Evolutionary conservation across 2,329 filamentous ascomycete genomes (phyloP).

Genomic region (Pseudonectria buxi): DNA sequence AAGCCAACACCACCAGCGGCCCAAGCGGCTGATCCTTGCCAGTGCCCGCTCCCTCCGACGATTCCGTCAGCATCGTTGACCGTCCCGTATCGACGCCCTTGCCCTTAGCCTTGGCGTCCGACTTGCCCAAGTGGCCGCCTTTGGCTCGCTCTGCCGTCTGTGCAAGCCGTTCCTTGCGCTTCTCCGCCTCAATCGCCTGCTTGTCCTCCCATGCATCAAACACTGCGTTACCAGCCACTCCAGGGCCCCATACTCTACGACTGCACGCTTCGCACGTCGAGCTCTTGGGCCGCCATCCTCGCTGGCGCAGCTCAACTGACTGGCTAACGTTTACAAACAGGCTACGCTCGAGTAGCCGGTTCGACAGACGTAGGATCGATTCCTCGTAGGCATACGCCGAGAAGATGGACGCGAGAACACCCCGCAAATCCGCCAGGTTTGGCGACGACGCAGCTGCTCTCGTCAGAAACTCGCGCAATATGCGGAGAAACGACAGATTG

Average conservation of each 20-base stretch:
- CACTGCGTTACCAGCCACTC: constrained; percentile 61
- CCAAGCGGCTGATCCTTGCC: constrained; percentile 48
- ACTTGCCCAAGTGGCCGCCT: constrained; percentile 22
- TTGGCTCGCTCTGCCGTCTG: constrained; percentile 31
- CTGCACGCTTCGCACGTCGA: constrained; percentile 86
- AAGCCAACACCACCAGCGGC: constrained; percentile 60
- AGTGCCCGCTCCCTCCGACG: constrained; percentile 10
- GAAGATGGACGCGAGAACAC: constrained; percentile 83
- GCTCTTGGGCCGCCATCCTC: constrained; percentile 81
- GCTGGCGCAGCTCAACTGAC: constrained; percentile 66
- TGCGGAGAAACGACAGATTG: constrained; percentile 76
- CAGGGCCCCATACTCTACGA: constrained; percentile 80
- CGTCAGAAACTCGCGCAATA: constrained; percentile 81
- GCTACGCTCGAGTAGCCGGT: constrained; percentile 79
- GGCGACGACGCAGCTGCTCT: constrained; percentile 76
- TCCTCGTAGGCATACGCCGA: constrained; percentile 94
- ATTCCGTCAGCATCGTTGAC: constrained; percentile 33
- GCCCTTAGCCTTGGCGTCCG: constrained; percentile 36
- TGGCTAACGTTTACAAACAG: constrained; percentile 77
- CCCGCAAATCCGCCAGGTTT: constrained; percentile 77
- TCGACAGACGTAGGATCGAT: constrained; percentile 77
- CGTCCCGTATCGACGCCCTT: constrained; percentile 35
- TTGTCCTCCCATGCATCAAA: constrained; percentile 77
- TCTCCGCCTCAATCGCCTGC: constrained; percentile 40
- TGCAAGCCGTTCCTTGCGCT: constrained; percentile 38